phyloP scores from a whole-genome alignment of 441 rosid species.

The Daphne laureola region DNA sequence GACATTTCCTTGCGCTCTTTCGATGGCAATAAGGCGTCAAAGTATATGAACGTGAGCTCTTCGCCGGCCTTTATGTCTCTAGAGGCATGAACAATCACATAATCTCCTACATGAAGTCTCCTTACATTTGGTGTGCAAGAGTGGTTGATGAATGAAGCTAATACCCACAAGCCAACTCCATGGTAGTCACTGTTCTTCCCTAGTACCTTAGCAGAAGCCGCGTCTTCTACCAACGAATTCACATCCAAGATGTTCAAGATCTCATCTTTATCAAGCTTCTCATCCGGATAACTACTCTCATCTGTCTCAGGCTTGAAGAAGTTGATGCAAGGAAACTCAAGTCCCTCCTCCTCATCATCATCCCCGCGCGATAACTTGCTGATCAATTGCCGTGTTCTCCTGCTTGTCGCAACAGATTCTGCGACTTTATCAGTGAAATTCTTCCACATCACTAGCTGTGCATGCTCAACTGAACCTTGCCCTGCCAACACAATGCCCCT shows the following conservation, averaged over 20 bases:
- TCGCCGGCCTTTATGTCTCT: slow-evolving; percentile 80
- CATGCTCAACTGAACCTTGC: slow-evolving; percentile 45
- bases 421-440: slow-evolving; percentile 53
- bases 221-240: slow-evolving; percentile 78
- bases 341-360: slow-evolving; percentile 39
- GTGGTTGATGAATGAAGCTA: slow-evolving; percentile 81
- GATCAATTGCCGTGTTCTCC: slow-evolving; percentile 32
- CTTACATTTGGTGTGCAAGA: slow-evolving; percentile 73
- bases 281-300: slow-evolving; percentile 12
- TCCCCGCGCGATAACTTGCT: slow-evolving; percentile 49
- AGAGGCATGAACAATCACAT: slow-evolving; percentile 55
- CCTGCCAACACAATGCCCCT: slow-evolving; percentile 57
- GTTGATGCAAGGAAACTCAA: slow-evolving; percentile 51
- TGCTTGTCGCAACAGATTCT: slow-evolving; percentile 35
- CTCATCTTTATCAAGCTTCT: slow-evolving; percentile 31
- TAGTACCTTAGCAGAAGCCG: slow-evolving; percentile 61
- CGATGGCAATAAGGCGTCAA: slow-evolving; percentile 43
- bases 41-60: slow-evolving; percentile 73
- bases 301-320: slow-evolving; percentile 50
- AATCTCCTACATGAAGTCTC: slow-evolving; percentile 69
- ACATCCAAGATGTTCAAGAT: slow-evolving; percentile 72
- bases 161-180: slow-evolving; percentile 76
- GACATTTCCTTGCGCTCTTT: slow-evolving; percentile 58
- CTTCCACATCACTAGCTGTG: slow-evolving; percentile 84
- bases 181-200: slow-evolving; percentile 75